A percentile compares a stretch with the other conserved stretches of the same genome.
These are phyloP conservation scores for Tetracladium setigerum DNA, from an alignment of 495 filamentous ascomycete genomes.

Conservation along the genomic window DNA sequence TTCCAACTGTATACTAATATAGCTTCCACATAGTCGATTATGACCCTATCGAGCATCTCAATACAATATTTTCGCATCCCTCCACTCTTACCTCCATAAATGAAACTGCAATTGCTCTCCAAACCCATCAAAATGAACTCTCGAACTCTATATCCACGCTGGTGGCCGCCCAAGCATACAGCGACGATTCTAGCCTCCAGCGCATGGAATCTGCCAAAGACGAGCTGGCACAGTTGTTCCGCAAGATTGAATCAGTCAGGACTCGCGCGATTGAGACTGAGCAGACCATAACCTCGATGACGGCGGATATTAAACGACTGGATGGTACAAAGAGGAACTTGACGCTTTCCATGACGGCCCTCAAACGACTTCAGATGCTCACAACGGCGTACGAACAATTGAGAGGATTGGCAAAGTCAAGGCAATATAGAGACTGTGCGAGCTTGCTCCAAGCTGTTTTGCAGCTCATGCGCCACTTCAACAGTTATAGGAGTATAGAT, in stretches of 20 bases:
- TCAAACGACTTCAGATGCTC: slow-evolving; percentile 97
- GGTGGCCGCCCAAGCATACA: slow-evolving; percentile 73
- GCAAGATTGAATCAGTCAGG: slow-evolving; percentile 91
- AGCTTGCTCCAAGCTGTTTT: slow-evolving; percentile 92
- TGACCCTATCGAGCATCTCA: slow-evolving; percentile 88
- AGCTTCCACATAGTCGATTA: slow-evolving; percentile 63
- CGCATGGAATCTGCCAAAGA: slow-evolving; percentile 85
- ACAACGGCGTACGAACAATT: slow-evolving; percentile 98
- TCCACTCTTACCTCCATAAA: slow-evolving; percentile 75
- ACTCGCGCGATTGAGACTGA: slow-evolving; percentile 87
- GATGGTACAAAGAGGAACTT: slow-evolving; percentile 96
- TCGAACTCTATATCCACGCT: slow-evolving; percentile 70
- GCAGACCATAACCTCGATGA: slow-evolving; percentile 96
- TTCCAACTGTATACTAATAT: slow-evolving; percentile 11
- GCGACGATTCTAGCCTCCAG: slow-evolving; percentile 79
- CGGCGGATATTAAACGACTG: slow-evolving; percentile 95
- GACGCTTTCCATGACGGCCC: slow-evolving; percentile 93
- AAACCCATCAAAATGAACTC: slow-evolving; percentile 75
- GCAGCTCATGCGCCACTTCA: slow-evolving; percentile 98
- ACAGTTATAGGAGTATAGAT: slow-evolving; percentile 93
- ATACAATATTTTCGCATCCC: slow-evolving; percentile 87
- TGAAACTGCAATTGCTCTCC: slow-evolving; percentile 62
- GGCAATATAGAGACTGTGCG: slow-evolving; percentile 95
- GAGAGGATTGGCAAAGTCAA: slow-evolving; percentile 67
- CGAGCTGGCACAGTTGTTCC: slow-evolving; percentile 84